Conservation (phyloP, 2,329 filamentous ascomycete genomes). For the Cercospora sp. region DNA sequence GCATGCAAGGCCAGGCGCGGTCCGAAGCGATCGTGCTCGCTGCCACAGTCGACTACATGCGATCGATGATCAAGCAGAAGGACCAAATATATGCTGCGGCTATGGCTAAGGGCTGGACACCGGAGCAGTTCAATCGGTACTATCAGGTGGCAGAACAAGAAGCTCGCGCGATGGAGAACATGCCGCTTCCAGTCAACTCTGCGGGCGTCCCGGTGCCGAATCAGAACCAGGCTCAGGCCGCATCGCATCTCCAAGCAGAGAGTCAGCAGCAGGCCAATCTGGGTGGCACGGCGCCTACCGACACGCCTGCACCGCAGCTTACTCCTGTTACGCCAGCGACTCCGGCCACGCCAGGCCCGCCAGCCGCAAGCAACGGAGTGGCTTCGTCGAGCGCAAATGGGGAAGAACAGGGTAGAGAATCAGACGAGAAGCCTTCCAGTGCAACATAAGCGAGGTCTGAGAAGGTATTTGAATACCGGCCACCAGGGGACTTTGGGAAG, state of each 20-base stretch:
- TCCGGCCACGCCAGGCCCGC: not conserved
- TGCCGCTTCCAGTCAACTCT: slow-evolving; percentile 1
- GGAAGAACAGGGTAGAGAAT: not conserved
- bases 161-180: slow-evolving; percentile 6
- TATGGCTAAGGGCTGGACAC: slow-evolving; percentile 24
- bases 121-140: slow-evolving; percentile 20
- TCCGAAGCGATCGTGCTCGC: slow-evolving; percentile 84
- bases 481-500: not conserved
- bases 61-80: slow-evolving; percentile 42
- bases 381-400: not conserved
- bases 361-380: not conserved
- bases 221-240: not conserved
- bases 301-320: not conserved
- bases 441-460: not conserved
- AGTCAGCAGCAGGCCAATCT: not conserved
- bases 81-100: slow-evolving; percentile 40
- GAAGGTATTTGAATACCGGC: not conserved
- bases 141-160: slow-evolving; percentile 16
- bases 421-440: not conserved
- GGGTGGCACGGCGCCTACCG: not conserved
- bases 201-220: slow-evolving; percentile 3
- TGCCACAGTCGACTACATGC: slow-evolving; percentile 48
- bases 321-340: not conserved
- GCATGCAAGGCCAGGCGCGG: slow-evolving; percentile 76
- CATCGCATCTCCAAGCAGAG: not conserved